Evolutionary conservation across 805 yeast species (phyloP), one percentile per base, ranked within the genome.

Genomic region (Starmerella vitae): DNA sequence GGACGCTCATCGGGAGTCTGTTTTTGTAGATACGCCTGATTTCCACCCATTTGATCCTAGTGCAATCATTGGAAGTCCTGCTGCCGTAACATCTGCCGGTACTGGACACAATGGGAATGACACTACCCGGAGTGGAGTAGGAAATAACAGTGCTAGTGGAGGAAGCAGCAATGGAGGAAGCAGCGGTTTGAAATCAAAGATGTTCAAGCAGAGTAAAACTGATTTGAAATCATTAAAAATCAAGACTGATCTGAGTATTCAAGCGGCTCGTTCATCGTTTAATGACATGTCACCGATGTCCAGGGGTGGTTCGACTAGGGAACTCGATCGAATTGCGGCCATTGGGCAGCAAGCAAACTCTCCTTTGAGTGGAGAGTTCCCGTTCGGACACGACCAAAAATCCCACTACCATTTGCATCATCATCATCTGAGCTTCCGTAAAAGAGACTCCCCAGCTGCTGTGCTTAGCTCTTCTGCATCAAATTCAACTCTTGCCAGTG

Each of bases 401-500:
- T 54, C 55, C 33, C 64, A 61, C 20, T 39, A 44, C 33, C 67
- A 46, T 20, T 18, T 37, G 27, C 49, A 47, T 28, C 48, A 49
- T 33, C 49, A 47, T 12, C 52, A 64, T 30, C 49, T 63, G 10
- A 48, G 57, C 22, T 55, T 63, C 25, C 47, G 62, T 24, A 63
- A 62, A 38, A 62, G 62, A 15, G 53, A 55, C 34, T 62, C 63
- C 21, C 56, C 62, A 1, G 59, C 60, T 1, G 53, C 55, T 8
- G 56, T 59, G 13, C 54, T 64, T n/a, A 63, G 67, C 20, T 60
- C 66, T 9, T 58, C 63, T 19, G 60, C 65, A 1, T 64, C 68
- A 19, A 65, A 64, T 42, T 65, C 69, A 4, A 58, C 55, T 30
- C 53, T 64, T 21, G 57, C 60, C 8, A 57, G 65, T 15, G 67